phyloP scores from a whole-genome alignment of 1,139 yeast species.

The Pichia norvegensis region DNA sequence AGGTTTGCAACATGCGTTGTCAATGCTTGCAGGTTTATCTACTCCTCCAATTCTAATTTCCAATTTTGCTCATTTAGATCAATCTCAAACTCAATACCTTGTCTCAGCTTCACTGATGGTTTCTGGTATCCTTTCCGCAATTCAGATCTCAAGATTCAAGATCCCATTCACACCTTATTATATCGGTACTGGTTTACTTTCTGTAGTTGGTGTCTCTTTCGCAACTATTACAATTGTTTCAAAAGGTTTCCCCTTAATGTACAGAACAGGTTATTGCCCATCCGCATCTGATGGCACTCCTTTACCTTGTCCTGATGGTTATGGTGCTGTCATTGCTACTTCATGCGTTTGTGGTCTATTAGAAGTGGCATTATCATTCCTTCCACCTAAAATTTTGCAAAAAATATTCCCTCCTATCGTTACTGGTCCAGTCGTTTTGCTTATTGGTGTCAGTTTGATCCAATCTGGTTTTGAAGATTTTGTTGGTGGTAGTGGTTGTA shows the following conservation, averaged over 20 bases:
- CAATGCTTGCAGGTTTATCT: slow-evolving; percentile 87
- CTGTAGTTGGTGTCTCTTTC: slow-evolving; percentile 86
- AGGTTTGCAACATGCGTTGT: slow-evolving; percentile 80
- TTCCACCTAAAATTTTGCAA: slow-evolving; percentile 65
- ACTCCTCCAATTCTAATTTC: slow-evolving; percentile 78
- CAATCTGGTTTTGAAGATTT: slow-evolving; percentile 71
- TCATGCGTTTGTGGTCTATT: slow-evolving; percentile 69
- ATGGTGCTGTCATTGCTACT: slow-evolving; percentile 78
- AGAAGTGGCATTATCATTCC: slow-evolving; percentile 63
- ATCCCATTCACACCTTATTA: slow-evolving; percentile 64
- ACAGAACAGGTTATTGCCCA: slow-evolving; percentile 62
- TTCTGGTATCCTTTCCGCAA: slow-evolving; percentile 62
- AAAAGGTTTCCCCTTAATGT: slow-evolving; percentile 75
- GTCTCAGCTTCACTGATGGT: slow-evolving; percentile 72
- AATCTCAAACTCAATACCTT: slow-evolving; percentile 52
- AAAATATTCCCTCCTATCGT: slow-evolving; percentile 80
- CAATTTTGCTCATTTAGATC: slow-evolving; percentile 47
- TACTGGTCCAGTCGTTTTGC: slow-evolving; percentile 84
- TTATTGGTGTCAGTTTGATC: slow-evolving; percentile 67
- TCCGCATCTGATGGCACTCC: slow-evolving; percentile 48
- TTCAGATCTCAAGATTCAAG: slow-evolving; percentile 78
- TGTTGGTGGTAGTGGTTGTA: slow-evolving; percentile 83
- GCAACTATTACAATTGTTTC: slow-evolving; percentile 77
- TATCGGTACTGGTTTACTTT: slow-evolving; percentile 78
- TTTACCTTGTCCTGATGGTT: slow-evolving; percentile 84